These are phyloP conservation scores for Xylaria bambusicola DNA, from an alignment of 495 filamentous ascomycete species.

Conservation along the genomic window DNA sequence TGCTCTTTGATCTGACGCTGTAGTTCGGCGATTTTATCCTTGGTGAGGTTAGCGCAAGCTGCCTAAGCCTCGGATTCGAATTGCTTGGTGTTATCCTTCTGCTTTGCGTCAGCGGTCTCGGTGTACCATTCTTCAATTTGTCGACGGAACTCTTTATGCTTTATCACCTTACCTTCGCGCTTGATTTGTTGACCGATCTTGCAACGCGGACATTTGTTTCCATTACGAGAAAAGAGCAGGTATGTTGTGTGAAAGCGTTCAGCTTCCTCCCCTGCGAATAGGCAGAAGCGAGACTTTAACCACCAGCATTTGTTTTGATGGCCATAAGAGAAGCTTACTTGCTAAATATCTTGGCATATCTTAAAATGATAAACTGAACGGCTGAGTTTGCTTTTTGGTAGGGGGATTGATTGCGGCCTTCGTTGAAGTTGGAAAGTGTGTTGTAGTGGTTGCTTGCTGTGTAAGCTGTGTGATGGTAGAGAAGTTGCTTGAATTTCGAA, in stretches of 20 bases:
- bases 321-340: constrained; percentile 6
- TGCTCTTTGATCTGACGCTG: not conserved
- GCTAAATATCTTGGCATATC: constrained; percentile 11
- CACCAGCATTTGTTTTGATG: constrained; percentile 9
- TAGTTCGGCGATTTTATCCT: not conserved
- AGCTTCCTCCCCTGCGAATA: not conserved
- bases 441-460: too few species aligned
- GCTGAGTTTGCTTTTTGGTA: too few species aligned
- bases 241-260: not conserved
- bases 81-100: not conserved
- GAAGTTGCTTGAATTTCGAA: too few species aligned
- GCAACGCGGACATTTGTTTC: not conserved
- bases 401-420: too few species aligned
- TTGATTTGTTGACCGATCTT: not conserved
- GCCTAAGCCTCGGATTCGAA: not conserved
- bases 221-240: not conserved
- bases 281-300: constrained; percentile 2
- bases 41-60: not conserved
- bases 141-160: not conserved
- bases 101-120: not conserved
- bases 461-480: too few species aligned
- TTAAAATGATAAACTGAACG: not conserved
- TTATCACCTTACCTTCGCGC: not conserved
- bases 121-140: not conserved
- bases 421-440: too few species aligned